Evolutionary conservation across 2,329 filamentous ascomycete genomes (phyloP).

Genomic region (Onygenales sp.): DNA sequence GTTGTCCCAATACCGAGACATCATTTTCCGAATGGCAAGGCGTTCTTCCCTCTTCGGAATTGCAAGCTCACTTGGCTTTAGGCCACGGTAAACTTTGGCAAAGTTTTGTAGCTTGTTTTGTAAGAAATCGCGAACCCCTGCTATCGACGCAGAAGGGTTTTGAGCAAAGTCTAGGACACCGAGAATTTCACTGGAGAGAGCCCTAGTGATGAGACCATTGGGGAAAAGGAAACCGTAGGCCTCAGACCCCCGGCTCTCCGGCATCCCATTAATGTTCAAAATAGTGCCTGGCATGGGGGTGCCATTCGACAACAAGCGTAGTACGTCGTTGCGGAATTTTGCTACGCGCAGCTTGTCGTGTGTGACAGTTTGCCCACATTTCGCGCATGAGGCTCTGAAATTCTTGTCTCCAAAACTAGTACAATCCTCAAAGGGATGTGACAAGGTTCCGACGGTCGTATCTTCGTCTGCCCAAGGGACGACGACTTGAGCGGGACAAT

Average conservation of each 20-base stretch:
- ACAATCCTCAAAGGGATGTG: slow-evolving; percentile 18
- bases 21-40: slow-evolving; percentile 30
- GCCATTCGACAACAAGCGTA: slow-evolving; percentile 36
- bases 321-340: slow-evolving; percentile 52
- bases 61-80: slow-evolving; percentile 15
- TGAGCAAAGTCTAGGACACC: slow-evolving; percentile 26
- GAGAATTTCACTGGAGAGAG: slow-evolving; percentile 36
- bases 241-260: slow-evolving; percentile 19
- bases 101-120: slow-evolving; percentile 36
- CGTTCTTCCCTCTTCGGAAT: slow-evolving; percentile 14
- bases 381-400: slow-evolving; percentile 42
- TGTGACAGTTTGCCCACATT: slow-evolving; percentile 43
- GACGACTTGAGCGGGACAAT: slow-evolving; percentile 35
- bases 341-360: slow-evolving; percentile 51
- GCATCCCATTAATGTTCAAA: slow-evolving; percentile 46
- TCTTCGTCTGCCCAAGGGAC: slow-evolving; percentile 51
- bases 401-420: slow-evolving; percentile 30
- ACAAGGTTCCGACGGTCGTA: slow-evolving; percentile 11
- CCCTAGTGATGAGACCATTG: slow-evolving; percentile 46
- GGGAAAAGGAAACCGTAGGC: slow-evolving; percentile 39
- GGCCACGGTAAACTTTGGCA: slow-evolving; percentile 32
- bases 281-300: slow-evolving; percentile 60
- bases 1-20: slow-evolving; percentile 36
- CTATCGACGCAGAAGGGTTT: slow-evolving; percentile 37
- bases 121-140: slow-evolving; percentile 42